Evolutionary conservation across 2,329 filamentous ascomycete genomes (phyloP).

Genomic region (Talaromyces sp.): DNA sequence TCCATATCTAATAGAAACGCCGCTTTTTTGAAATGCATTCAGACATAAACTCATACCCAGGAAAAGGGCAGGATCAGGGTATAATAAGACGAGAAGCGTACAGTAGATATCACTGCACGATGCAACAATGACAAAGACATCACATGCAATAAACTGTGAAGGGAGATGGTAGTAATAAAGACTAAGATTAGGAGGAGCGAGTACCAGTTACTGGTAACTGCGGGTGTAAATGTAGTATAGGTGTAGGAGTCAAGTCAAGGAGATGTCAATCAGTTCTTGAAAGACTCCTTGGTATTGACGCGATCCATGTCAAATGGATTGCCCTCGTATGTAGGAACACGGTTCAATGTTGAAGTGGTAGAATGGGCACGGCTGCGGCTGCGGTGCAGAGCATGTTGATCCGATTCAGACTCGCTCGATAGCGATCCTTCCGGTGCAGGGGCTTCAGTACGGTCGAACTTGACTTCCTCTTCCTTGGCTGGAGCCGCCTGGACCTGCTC

Average conservation of each 20-base stretch:
- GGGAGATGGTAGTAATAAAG: conserved; percentile 1
- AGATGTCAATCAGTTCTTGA: conserved; percentile 25
- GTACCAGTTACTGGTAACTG: not conserved
- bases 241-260: not conserved
- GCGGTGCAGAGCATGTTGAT: conserved; percentile 24
- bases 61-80: conserved; percentile 11
- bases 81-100: conserved; percentile 12
- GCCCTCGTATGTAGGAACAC: conserved; percentile 42
- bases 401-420: conserved; percentile 28
- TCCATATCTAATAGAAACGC: not conserved
- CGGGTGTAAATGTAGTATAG: not conserved
- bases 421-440: conserved; percentile 27
- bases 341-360: conserved; percentile 28
- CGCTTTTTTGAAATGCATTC: conserved; percentile 10
- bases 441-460: conserved; percentile 39
- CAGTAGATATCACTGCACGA: conserved; percentile 1
- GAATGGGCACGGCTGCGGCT: conserved; percentile 30
- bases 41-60: conserved; percentile 13
- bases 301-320: conserved; percentile 50
- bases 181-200: conserved; percentile 18
- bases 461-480: conserved; percentile 26
- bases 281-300: conserved; percentile 46
- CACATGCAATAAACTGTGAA: not conserved
- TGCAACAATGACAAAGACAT: conserved; percentile 5
- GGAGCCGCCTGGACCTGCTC: conserved; percentile 23